Percentiles rank a stretch among this genome's conserved stretches.
These are phyloP conservation scores for Aurifilum marmelostoma DNA, from an alignment of 2,329 filamentous ascomycete genomes.

Conservation along the genomic window DNA sequence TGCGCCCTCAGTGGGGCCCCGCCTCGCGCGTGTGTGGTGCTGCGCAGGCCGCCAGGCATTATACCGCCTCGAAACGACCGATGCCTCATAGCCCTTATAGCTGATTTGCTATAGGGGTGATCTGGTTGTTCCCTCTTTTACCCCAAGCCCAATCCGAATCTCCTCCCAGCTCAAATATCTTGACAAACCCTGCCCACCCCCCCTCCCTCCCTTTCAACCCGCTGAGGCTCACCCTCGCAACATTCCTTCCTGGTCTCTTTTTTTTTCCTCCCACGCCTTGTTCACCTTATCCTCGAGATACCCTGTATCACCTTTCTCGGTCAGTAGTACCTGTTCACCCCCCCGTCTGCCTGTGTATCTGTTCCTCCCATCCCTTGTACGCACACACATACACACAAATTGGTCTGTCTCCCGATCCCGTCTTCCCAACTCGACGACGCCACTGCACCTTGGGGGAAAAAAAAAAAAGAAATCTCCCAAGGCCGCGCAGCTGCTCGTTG, in stretches of 20 bases:
- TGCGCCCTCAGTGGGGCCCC: constrained; percentile 7
- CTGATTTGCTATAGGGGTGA: constrained; percentile 27
- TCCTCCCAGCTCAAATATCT: constrained; percentile 30
- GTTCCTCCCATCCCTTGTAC: not conserved
- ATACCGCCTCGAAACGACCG: constrained; percentile 28
- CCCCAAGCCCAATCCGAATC: constrained; percentile 21
- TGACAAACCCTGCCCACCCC: constrained; percentile 30
- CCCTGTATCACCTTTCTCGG: constrained; percentile 21
- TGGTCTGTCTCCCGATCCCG: not conserved
- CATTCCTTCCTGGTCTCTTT: constrained; percentile 16
- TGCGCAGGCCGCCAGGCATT: constrained; percentile 13
- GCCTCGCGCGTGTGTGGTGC: constrained; percentile 11
- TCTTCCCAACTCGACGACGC: not conserved
- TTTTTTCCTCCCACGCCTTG: not conserved
- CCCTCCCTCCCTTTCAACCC: constrained; percentile 26
- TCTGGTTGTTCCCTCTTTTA: constrained; percentile 26
- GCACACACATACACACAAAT: not conserved
- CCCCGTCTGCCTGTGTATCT: not conserved
- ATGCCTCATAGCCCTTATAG: constrained; percentile 30
- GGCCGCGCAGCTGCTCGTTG: not conserved
- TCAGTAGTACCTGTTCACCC: constrained; percentile 28
- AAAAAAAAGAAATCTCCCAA: not conserved
- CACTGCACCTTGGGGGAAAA: not conserved
- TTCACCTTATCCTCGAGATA: constrained; percentile 6
- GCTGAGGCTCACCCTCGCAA: constrained; percentile 25